Base-by-base conservation (phyloP, 164 flowering plant species). In the Taxillus chinensis region DNA sequence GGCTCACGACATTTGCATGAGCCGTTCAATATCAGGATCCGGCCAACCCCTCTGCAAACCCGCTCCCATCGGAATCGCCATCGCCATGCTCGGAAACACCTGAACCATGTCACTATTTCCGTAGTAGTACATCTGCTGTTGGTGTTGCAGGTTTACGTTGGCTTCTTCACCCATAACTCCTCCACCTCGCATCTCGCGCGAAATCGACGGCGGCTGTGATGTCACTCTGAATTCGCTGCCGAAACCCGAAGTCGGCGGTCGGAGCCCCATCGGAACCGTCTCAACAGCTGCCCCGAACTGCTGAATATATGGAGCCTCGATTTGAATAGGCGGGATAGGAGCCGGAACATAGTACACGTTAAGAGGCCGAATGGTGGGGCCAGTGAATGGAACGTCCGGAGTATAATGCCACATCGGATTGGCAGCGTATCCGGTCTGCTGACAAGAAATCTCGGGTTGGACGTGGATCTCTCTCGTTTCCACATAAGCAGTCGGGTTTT, bases 341-440 rank as follows among this genome's bases (percentile, higher is more conserved):
- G 80, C 76, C 27, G 82, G 79, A 14, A 83, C 55, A 65, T 86
- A 87, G 58, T 87, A 87, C 62, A 90, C 84, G 1, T 87, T 86
- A 49, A 79, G 16, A 9, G 64, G 82, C 17, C 76, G 87, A 2
- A 74, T 57, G 0, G 73, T 5, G 4, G 76, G 84, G 52, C 68
- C 74, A 5, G 81, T 66, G 49, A 71, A 73, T 42, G 73, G 78
- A 46, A 75, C 4, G 17, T 68, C 82, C 41, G 78, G 74, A n/a
- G 60, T 10, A 57, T 86, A 87, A 5, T 82, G 86, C 80, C 86
- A 74, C 43, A 61, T 46, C 5, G 85, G 74, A 10, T 67, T 78
- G 7, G 73, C 67, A 2, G 73, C 45, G 60, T 60, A 69, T 41
- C 78, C 77, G 6, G 67, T n/a, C 46, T 73, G 74, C 48, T 68